Evolutionary conservation across 2,329 filamentous ascomycete species (phyloP).

Genomic region (Phialemoniopsis sp.): DNA sequence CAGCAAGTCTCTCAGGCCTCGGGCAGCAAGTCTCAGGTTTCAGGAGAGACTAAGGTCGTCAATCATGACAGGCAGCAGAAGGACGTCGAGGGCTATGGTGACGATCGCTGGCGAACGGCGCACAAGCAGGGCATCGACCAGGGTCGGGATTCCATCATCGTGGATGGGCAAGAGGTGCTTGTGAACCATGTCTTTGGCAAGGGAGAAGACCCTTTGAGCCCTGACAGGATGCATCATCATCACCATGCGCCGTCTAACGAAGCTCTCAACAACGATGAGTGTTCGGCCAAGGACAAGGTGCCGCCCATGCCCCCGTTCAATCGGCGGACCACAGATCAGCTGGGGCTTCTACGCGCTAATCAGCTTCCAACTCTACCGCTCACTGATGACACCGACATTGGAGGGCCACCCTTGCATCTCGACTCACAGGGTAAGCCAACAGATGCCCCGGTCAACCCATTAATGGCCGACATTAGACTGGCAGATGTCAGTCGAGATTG

Average conservation of each 20-base stretch:
- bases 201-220: conserved; percentile 29
- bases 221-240: too few relatives aligned
- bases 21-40: conserved; percentile 12
- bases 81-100: conserved; percentile 75
- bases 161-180: conserved; percentile 68
- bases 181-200: conserved; percentile 59
- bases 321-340: conserved; percentile 59
- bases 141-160: conserved; percentile 67
- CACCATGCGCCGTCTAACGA: conserved; percentile 34
- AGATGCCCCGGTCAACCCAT: conserved; percentile 41
- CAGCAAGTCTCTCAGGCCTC: conserved; percentile 26
- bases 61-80: conserved; percentile 60
- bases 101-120: conserved; percentile 69
- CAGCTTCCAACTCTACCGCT: conserved; percentile 68
- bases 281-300: too few relatives aligned
- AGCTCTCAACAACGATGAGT: conserved; percentile 23
- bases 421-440: conserved; percentile 47
- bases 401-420: conserved; percentile 61
- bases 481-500: conserved; percentile 82
- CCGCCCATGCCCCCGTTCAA: conserved; percentile 55
- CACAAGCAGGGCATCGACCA: conserved; percentile 55
- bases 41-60: conserved; percentile 53
- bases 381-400: conserved; percentile 77
- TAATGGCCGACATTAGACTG: conserved; percentile 64
- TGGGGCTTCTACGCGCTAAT: conserved; percentile 61